Evolutionary conservation across 148 eudicot species (phyloP).

Genomic region (Vaccinium myrtillus): DNA sequence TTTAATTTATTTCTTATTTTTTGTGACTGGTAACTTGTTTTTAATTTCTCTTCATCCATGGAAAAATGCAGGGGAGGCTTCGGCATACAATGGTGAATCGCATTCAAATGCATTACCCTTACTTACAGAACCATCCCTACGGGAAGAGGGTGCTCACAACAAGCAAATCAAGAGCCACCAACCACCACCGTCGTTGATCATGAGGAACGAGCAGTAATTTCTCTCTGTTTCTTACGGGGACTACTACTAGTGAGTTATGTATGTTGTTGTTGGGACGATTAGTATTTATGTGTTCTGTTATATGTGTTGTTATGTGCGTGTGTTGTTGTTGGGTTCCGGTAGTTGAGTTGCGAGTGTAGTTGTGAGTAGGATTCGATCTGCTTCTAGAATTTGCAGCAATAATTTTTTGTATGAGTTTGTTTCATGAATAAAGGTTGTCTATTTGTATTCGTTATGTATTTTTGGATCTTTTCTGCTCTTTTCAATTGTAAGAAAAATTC

Average conservation of each 20-base stretch:
- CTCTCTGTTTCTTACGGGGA: neutral
- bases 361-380: neutral
- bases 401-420: neutral
- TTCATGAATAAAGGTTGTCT: neutral
- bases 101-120: slow-evolving; percentile 19
- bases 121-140: slow-evolving; percentile 39
- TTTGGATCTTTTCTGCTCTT: neutral
- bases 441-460: neutral
- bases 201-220: neutral
- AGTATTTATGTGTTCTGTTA: too few relatives aligned
- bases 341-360: neutral
- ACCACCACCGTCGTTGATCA: neutral
- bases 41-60: neutral
- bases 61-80: slow-evolving; percentile 14
- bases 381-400: neutral
- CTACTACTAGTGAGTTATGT: neutral
- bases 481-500: neutral
- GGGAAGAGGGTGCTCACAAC: slow-evolving; percentile 39
- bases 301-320: neutral
- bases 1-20: neutral
- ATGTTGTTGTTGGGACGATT: neutral
- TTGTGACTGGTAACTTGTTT: neutral
- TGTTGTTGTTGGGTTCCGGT: neutral
- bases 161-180: neutral
- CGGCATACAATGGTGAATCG: slow-evolving; percentile 1